Percentiles rank a stretch among this genome's conserved stretches.
phyloP scores from a whole-genome alignment of 805 yeast species.

The Ogataea trehaloabstinens region DNA sequence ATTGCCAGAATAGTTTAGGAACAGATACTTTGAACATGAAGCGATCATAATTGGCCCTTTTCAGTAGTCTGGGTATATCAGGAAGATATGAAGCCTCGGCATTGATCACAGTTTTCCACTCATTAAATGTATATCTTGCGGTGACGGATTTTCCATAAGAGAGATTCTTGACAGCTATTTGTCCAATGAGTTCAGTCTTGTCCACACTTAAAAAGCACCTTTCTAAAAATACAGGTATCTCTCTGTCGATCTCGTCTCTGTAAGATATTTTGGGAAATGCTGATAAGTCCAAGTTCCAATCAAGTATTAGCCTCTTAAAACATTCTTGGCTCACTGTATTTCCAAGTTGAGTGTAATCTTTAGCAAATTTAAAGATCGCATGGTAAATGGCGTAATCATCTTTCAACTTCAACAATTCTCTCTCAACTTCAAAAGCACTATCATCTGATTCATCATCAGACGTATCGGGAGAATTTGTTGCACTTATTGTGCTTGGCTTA shows the following conservation, averaged over 20 bases:
- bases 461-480: conserved; percentile 56
- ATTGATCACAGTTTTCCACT: conserved; percentile 75
- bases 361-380: conserved; percentile 16
- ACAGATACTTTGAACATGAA: conserved; percentile 64
- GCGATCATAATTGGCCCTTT: conserved; percentile 59
- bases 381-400: conserved; percentile 12
- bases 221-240: conserved; percentile 60
- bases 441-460: conserved; percentile 30
- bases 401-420: conserved; percentile 2
- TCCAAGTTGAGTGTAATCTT: conserved; percentile 14
- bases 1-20: conserved; percentile 36
- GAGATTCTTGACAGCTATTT: conserved; percentile 74
- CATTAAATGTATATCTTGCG: conserved; percentile 71
- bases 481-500: conserved; percentile 74
- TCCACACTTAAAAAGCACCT: conserved; percentile 58
- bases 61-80: conserved; percentile 51
- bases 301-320: conserved; percentile 21
- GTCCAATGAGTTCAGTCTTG: conserved; percentile 61
- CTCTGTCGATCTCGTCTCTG: conserved; percentile 39
- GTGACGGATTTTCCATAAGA: conserved; percentile 66
- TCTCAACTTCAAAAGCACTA: conserved; percentile 16
- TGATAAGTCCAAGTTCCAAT: conserved; percentile 45
- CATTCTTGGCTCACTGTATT: conserved; percentile 15
- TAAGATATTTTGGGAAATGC: conserved; percentile 47
- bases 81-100: conserved; percentile 60